Base-by-base conservation (phyloP, 208 protist genomes). In the Wallacemonas rigidus region DNA sequence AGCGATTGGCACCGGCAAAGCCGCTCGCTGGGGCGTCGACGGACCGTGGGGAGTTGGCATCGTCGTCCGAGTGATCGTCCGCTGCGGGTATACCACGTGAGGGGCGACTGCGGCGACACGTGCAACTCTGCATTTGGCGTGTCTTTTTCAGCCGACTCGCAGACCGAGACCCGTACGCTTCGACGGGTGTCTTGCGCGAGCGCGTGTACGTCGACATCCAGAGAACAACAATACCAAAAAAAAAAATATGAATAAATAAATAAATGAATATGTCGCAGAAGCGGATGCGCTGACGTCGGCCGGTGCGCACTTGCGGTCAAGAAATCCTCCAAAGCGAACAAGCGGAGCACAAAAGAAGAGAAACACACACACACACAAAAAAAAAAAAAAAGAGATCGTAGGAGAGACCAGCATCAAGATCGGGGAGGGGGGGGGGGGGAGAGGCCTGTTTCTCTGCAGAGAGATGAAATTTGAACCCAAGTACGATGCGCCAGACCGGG, bases 61-160 rank as follows among this genome's bases (percentile, higher is more conserved):
- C 60, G 8, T 65, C 60, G 60, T 65, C 60, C 8, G 56, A 62
- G 35, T 41, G 35, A 26, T 62, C 56, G 9, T 62, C 41, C 11
- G 60, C 8, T 6, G 35, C 64, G 48, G n/a, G 5, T n/a, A 12
- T 69, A 48, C 48, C 64, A 35, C 48, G 38, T 4, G 41, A 14
- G 57, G 48, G 7, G 3, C 60, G 60, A 48, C 35, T 17, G 36
- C 0, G 6, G 64, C 50, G 51, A n/a, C 64, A 69, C 9, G 64
- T 69, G 39, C 64, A 69, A 4, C 8, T n/a, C 60, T 65, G 41
- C 40, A 1, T 5, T n/a, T 15, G 5, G 43, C 7, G 64, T 6
- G 17, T 36, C 9, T 36, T 14, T 15, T 47, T 40, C 36, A 43
- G 44, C 4, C 8, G 48, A 3, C 6, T 40, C 8, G 17, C 5